Base-by-base conservation (phyloP, 805 yeast genomes). In the Jamesozyma gamospora region DNA sequence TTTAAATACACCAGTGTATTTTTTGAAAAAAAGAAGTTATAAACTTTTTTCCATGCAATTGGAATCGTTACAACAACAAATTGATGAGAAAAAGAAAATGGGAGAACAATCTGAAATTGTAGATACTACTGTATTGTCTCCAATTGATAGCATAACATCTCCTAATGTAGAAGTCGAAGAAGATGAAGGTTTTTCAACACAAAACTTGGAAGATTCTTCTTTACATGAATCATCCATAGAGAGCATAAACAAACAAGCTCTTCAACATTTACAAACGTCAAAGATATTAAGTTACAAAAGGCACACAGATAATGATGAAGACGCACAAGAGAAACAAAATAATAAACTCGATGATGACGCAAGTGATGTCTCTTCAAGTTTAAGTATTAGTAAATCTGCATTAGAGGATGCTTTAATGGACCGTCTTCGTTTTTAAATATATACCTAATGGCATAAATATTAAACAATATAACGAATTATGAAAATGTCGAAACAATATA, bases 331-430 rank as follows among this genome's bases (percentile, higher is more conserved):
- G n/a, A n/a, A n/a, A n/a, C n/a, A n/a, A n/a, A n/a, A 36, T 26
- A 19, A 18, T 13, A 11, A 7, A 16, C 27, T 32, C 33, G 34
- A 40, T 13, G 44, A 35, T 5, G 44, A 52, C 12, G 52, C 49
- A 16, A 58, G 62, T 15, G 66, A 64, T 35, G 36, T 59, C 19
- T 63, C 68, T 17, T 64, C 69, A 9, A 60, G 63, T 48, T 44
- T 55, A 16, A 63, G 69, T 40, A 54, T 65, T 3, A 60, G 66
- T 34, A 64, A 61, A 35, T 63, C 69, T 4, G 70, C 70, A 1
- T 44, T 66, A 18, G 71, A 65, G 40, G 70, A 66, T 36, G 70
- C 69, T 1, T 42, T 65, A 28, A 48, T 66, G 46, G 66, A 65
- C 19, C 47, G 61, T 16, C 41, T 63, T 36, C 61, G 58, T 39